Evolutionary conservation across 768 basidiomycete genomes (phyloP), one percentile per base, ranked within the genome.

Genomic region (Lactifluus volemus): DNA sequence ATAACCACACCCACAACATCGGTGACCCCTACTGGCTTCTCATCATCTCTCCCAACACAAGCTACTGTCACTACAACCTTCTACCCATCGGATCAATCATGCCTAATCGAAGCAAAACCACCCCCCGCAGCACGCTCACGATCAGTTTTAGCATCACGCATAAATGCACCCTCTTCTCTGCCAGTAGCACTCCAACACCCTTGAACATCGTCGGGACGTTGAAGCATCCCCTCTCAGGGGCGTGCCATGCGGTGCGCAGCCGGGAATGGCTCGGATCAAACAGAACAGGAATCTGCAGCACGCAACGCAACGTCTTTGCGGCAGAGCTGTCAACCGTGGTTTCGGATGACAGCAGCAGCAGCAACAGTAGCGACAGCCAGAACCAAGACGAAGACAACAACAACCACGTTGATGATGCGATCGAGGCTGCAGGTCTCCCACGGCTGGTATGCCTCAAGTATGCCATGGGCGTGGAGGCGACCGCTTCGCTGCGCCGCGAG

Each of bases 291-390:
- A 17, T 10, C 3, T 8, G 55, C 17, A 12, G 25, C 21, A 49
- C 53, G 39, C 52, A 32, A n/a, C 53, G 48, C 59, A 60, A 55
- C 45, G 48, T 60, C 36, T 60, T 55, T 15, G 59, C 34, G 36
- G 59, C 59, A 8, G 47, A 53, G 11, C 44, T 60, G 17, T 21
- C 45, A 17, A 14, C 9, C 39, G 15, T 4, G 7, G 34, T 29
- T 25, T 15, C 15, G 14, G 29, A 32, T 29, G 48, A 9, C 49
- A 17, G 14, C 8, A 14, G 12, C 4, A 5, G 25, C 29, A 49
- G 15, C 29, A 14, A 14, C 41, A 17, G 17, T 3, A 1, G 41
- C 41, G 41, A 42, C 5, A 17, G 41, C 17, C 41, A 17, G 41
- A 5, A 42, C 17, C 17, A 15, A 29, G 17, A 12, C 30, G 30